Evolutionary conservation across 768 basidiomycete species (phyloP).

Genomic region (Tylopilus intermedius): DNA sequence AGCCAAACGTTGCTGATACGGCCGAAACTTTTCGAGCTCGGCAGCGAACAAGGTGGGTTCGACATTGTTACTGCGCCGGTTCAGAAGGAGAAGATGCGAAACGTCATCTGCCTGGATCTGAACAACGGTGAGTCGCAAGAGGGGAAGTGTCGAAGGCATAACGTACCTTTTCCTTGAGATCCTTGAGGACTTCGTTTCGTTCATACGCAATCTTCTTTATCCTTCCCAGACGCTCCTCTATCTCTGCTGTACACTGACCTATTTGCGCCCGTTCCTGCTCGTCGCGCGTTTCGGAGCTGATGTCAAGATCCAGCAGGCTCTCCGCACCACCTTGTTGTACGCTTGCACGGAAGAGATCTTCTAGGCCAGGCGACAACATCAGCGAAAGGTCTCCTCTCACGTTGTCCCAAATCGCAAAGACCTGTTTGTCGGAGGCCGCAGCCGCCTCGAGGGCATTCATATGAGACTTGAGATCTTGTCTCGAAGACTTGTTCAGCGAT

Average conservation of each 20-base stretch:
- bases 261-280: conserved; percentile 67
- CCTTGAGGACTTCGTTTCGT: conserved; percentile 81
- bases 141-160: not conserved
- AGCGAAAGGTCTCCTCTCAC: conserved; percentile 61
- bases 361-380: conserved; percentile 54
- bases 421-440: conserved; percentile 70
- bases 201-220: conserved; percentile 83
- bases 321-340: conserved; percentile 36
- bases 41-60: conserved; percentile 87
- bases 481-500: conserved; percentile 58
- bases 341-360: conserved; percentile 58
- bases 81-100: conserved; percentile 87
- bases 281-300: conserved; percentile 56
- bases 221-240: conserved; percentile 72
- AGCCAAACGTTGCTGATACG: conserved; percentile 78
- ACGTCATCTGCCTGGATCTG: conserved; percentile 96
- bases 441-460: conserved; percentile 70
- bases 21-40: conserved; percentile 93
- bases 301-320: conserved; percentile 71
- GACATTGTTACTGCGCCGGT: conserved; percentile 76
- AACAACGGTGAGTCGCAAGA: not conserved
- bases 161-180: conserved; percentile 89
- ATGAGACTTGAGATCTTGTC: conserved; percentile 79
- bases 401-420: conserved; percentile 65
- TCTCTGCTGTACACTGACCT: conserved; percentile 58